phyloP scores from a whole-genome alignment of 345 rosid genomes.

The Kandelia obovata region DNA sequence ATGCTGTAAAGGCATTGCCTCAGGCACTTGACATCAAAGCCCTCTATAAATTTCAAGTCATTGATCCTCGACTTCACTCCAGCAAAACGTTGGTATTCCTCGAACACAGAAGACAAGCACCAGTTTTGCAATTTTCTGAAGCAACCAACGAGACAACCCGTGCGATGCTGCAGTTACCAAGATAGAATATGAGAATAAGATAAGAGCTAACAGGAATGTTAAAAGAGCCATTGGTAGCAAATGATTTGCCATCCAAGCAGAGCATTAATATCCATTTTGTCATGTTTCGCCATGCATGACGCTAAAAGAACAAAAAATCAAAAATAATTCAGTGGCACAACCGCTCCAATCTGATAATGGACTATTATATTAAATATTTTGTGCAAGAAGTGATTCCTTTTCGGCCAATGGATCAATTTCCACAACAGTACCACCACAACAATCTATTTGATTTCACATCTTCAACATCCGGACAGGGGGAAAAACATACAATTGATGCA shows the following conservation, averaged over 20 bases:
- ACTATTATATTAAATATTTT: no score
- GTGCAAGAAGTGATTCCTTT: no score
- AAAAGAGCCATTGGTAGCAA: not conserved
- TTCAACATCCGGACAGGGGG: no score
- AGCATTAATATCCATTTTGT: no score
- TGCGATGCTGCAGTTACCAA: slow-evolving; percentile 62
- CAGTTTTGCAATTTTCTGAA: slow-evolving; percentile 76
- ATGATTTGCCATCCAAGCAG: not conserved
- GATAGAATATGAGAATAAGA: not conserved
- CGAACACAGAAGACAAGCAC: slow-evolving; percentile 67
- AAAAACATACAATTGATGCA: no score
- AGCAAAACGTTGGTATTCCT: slow-evolving; percentile 67
- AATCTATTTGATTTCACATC: no score
- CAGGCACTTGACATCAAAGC: slow-evolving; percentile 40
- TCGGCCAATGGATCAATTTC: no score
- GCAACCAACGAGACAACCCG: slow-evolving; percentile 86
- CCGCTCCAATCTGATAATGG: no score
- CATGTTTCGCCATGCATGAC: no score
- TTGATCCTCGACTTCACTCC: slow-evolving; percentile 53
- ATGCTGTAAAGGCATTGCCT: slow-evolving; percentile 62
- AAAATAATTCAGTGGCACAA: no score
- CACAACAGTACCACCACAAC: no score
- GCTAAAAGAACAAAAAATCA: no score
- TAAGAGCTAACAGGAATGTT: not conserved
- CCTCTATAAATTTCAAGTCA: slow-evolving; percentile 62